phyloP scores from a whole-genome alignment of 1,139 yeast genomes.

The Suhomyces yuchorum region DNA sequence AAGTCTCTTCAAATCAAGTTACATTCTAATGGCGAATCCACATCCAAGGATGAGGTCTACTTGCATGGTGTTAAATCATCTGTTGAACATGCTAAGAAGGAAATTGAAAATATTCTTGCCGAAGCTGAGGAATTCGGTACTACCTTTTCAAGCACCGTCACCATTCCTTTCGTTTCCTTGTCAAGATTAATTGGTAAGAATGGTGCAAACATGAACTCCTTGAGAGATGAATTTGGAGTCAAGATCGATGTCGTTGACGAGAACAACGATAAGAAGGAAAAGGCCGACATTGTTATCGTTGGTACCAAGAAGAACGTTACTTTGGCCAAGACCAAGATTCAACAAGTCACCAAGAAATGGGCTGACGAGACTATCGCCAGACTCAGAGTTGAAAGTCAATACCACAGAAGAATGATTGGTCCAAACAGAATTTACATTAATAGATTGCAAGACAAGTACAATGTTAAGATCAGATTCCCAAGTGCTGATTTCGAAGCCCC shows the following conservation, averaged over 20 bases:
- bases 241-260: constrained; percentile 61
- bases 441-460: constrained; percentile 87
- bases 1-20: constrained; percentile 45
- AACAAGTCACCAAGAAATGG: constrained; percentile 67
- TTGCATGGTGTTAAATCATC: constrained; percentile 65
- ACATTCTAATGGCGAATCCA: constrained; percentile 41
- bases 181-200: constrained; percentile 88
- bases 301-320: constrained; percentile 84
- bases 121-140: constrained; percentile 66
- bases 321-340: constrained; percentile 65
- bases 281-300: constrained; percentile 59
- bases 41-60: constrained; percentile 53
- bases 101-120: constrained; percentile 55
- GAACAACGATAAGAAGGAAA: constrained; percentile 41
- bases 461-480: constrained; percentile 81
- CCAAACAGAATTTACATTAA: constrained; percentile 78
- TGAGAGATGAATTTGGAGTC: constrained; percentile 80
- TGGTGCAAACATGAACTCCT: constrained; percentile 69
- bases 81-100: constrained; percentile 55
- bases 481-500: constrained; percentile 37
- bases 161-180: constrained; percentile 67
- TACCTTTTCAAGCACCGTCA: constrained; percentile 51
- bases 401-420: constrained; percentile 84
- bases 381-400: constrained; percentile 71
- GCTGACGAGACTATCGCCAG: constrained; percentile 77